Base-by-base conservation (phyloP, 2,329 filamentous ascomycete genomes). In the Aureobasidium sp. region DNA sequence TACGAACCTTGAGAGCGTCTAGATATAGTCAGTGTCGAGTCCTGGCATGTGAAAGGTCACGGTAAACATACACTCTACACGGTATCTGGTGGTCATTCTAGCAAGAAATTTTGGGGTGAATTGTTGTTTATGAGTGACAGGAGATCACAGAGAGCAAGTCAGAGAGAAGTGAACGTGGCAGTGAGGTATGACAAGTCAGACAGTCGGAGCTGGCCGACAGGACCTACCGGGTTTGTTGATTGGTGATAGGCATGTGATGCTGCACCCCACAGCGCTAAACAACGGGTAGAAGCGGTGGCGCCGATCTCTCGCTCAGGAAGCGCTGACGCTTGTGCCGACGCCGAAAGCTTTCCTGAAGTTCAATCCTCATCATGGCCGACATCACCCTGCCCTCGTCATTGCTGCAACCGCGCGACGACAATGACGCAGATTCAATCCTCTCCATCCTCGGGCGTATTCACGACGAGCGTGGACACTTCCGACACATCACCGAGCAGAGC, bases 361-460 rank as follows among this genome's bases (percentile, higher is more conserved):
- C 29, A 45, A 57, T 32, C 39, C 53, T 21, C 21, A 57, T 9
- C 53, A 57, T 57, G 53, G 29, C 53, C 53, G 41, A 57, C 59
- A 62, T 58, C 48, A 55, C 59, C 10, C 54, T 65, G 39, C 62
- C 65, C 13, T 48, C 60, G n/a, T 66, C 71, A 21, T 64, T 92
- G 63, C 83, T 84, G 45, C 84, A 81, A 78, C 84, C 86, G 16
- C 77, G 80, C 65, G 69, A 66, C 62, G 79, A 76, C 69, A 81
- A 78, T 75, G 83, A 77, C 69, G 79, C 78, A 69, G 83, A 83
- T 70, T 82, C 80, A 50, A 79, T 97, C n/a, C 79, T 83, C 62
- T 83, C 88, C 50, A 87, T 93, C 67, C 91, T 97, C 67, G 78
- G 82, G 62, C 90, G 92, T 66, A 87, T 96, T 69, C 89, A 91